Conservation (phyloP, 2,329 filamentous ascomycete genomes). For the Trichophyton benhamiae region DNA sequence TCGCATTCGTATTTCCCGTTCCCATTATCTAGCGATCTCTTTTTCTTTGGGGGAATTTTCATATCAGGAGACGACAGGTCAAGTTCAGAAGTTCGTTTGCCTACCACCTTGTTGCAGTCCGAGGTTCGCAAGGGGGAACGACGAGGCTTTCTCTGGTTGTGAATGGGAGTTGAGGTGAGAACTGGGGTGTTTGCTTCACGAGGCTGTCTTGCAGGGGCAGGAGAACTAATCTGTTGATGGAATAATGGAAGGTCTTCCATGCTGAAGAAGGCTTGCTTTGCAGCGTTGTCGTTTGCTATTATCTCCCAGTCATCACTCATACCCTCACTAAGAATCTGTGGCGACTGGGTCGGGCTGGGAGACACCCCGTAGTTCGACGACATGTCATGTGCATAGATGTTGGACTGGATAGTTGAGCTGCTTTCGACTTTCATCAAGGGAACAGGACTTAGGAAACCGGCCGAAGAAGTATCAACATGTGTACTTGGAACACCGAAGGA, state of each 20-base stretch:
- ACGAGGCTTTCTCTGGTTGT: conserved; percentile 1
- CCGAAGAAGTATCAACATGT: conserved; percentile 2
- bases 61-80: neutral
- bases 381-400: neutral
- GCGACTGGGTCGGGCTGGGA: neutral
- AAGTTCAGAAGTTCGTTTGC: neutral
- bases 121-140: conserved; percentile 5
- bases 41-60: conserved; percentile 8
- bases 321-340: neutral
- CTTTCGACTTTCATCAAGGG: conserved; percentile 2
- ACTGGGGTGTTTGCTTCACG: neutral
- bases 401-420: neutral
- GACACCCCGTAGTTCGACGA: neutral
- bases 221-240: neutral
- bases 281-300: neutral
- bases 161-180: neutral
- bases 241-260: neutral
- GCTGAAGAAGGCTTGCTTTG: neutral
- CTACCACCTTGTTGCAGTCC: conserved; percentile 1
- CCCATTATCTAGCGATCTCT: conserved; percentile 42
- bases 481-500: conserved; percentile 11
- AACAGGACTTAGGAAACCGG: neutral
- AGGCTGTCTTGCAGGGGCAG: neutral
- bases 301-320: conserved; percentile 1
- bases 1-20: conserved; percentile 61